Evolutionary conservation across 495 filamentous ascomycete genomes (phyloP), one percentile per base, ranked within the genome.

Genomic region (Aspergillus panamensis): DNA sequence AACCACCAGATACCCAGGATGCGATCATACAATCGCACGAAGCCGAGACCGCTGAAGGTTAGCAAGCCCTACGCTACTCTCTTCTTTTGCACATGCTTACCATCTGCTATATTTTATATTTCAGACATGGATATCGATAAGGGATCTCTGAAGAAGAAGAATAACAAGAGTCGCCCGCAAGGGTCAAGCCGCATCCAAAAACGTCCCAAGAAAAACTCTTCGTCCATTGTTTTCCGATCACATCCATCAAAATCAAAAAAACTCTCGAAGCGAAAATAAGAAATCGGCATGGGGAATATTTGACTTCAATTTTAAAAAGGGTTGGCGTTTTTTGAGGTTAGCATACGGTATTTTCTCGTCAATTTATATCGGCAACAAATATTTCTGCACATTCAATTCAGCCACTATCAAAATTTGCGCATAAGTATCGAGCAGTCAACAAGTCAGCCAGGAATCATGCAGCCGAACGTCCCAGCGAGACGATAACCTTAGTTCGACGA

Each of bases 51-150:
- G 63, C 45, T 54, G 69, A 70, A 65, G 66, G 69, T 73, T 55
- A 35, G 60, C 2, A 37, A 57, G 25, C 51, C 32, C n/a, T 5
- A 50, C 16, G 3, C 13, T 3, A 3, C 29, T 21, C 17, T 48
- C 31, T 32, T 9, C 39, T 13, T 3, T 21, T 32, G 14, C 19
- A 32, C 10, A 39, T 25, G 48, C 31, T 40, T 13, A 62, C 32
- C 21, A 47, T 9, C n/a, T 45, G 16, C 9, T 16, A 45, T 65
- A 40, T 62, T 31, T 59, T 45, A 45, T 51, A 6, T 45, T 56
- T 7, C 62, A 79, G 74, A 71, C 17, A 73, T 79, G 68, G 77
- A 80, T 53, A 61, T 74, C 49, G 70, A 71, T 40, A 59, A 62
- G 25, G 29, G 10, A 16, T 60, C 59, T 33, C 43, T 51, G 45